Conservation (phyloP, 805 yeast species). For the Candida lessepsii region DNA sequence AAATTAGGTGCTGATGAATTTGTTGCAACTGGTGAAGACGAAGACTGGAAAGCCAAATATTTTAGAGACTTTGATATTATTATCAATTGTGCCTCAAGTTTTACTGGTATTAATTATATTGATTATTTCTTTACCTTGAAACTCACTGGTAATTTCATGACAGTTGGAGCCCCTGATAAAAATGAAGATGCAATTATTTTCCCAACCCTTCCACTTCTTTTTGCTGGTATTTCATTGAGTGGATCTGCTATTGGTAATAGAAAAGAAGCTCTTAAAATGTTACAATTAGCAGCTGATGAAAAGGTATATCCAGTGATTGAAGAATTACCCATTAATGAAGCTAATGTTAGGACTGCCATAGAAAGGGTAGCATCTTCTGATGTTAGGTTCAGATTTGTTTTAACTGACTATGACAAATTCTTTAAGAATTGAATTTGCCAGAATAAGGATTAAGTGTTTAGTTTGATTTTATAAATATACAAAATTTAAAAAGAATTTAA, state of each 20-base stretch:
- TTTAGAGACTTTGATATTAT: conserved; percentile 47
- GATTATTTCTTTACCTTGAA: conserved; percentile 37
- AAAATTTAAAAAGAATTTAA: too few relatives aligned
- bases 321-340: conserved; percentile 33
- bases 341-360: conserved; percentile 31
- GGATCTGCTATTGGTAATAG: conserved; percentile 35
- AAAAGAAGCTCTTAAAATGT: conserved; percentile 35
- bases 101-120: conserved; percentile 48
- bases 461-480: too few relatives aligned
- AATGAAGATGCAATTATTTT: conserved; percentile 20
- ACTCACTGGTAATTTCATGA: conserved; percentile 22
- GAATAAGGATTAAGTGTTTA: too few relatives aligned
- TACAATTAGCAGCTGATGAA: conserved; percentile 35
- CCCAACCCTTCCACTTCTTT: conserved; percentile 22
- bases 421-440: too few relatives aligned
- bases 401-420: conserved; percentile 53
- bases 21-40: conserved; percentile 52
- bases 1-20: conserved; percentile 33
- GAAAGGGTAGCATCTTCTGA: conserved; percentile 31
- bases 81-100: conserved; percentile 52
- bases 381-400: conserved; percentile 52
- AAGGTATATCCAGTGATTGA: conserved; percentile 35
- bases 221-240: conserved; percentile 25
- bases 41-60: conserved; percentile 37
- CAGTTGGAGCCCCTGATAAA: conserved; percentile 28